Percentiles rank a stretch among this genome's conserved stretches.
Conservation (phyloP, 805 yeast species). For the Lachancea mirantina region DNA sequence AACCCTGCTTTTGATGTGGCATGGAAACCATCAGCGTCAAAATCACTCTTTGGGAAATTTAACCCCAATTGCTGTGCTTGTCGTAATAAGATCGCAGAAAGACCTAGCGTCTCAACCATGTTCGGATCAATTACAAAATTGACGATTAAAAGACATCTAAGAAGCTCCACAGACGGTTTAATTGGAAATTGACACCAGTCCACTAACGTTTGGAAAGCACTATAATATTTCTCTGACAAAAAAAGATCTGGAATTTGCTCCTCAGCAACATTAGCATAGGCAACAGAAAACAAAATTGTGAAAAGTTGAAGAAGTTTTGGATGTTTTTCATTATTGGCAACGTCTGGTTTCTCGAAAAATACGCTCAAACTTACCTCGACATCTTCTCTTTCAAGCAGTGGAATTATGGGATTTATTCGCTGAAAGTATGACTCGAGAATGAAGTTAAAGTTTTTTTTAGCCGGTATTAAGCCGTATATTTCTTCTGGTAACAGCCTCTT, state of each 20-base stretch:
- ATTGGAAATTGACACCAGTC: constrained; percentile 18
- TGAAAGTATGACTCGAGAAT: constrained; percentile 18
- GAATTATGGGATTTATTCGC: constrained; percentile 24
- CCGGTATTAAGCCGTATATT: constrained; percentile 15
- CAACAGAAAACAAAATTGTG: constrained; percentile 21
- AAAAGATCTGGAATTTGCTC: constrained; percentile 18
- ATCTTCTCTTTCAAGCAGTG: constrained; percentile 14
- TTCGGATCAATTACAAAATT: constrained; percentile 27
- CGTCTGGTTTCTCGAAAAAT: constrained; percentile 7
- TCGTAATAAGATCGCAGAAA: constrained; percentile 24
- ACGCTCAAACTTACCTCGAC: constrained; percentile 7
- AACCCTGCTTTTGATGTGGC: neutral
- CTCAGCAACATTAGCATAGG: constrained; percentile 22
- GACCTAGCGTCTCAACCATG: constrained; percentile 21
- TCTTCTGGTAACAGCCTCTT: constrained; percentile 12
- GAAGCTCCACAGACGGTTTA: constrained; percentile 16
- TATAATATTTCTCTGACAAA: constrained; percentile 21
- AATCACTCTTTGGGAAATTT: constrained; percentile 7
- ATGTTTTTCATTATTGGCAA: constrained; percentile 7
- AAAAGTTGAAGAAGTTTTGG: constrained; percentile 13
- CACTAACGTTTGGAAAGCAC: constrained; percentile 15
- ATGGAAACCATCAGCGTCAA: constrained; percentile 5
- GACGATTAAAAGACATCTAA: constrained; percentile 20
- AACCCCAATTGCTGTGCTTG: constrained; percentile 24
- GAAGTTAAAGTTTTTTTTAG: constrained; percentile 12